Evolutionary conservation across 805 yeast genomes (phyloP).

Genomic region (Nakazawaea ambrosiae): DNA sequence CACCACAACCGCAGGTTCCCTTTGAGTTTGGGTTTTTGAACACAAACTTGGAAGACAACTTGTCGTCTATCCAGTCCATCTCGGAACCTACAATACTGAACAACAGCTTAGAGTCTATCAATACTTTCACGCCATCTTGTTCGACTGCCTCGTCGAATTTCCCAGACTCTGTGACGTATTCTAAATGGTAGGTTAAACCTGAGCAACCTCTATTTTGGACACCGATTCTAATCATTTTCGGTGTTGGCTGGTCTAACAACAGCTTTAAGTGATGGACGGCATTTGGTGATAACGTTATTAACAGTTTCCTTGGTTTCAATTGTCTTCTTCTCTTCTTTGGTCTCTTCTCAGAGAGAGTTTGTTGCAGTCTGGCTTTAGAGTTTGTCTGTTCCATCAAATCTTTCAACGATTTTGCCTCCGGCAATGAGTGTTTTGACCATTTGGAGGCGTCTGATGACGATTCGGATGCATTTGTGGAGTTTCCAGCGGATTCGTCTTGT

Average conservation of each 20-base stretch:
- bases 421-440: constrained; percentile 14
- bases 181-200: constrained; percentile 85
- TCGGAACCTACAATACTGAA: constrained; percentile 94
- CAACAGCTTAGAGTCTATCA: constrained; percentile 92
- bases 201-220: constrained; percentile 97
- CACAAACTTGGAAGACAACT: constrained; percentile 79
- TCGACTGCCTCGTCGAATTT: constrained; percentile 90
- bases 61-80: constrained; percentile 98
- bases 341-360: neutral
- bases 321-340: constrained; percentile 42
- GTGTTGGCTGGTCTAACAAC: constrained; percentile 73
- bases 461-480: too few species aligned
- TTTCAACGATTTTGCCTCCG: constrained; percentile 10
- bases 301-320: constrained; percentile 82
- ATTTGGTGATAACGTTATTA: constrained; percentile 68
- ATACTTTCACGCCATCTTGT: constrained; percentile 89
- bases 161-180: constrained; percentile 86
- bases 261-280: constrained; percentile 69
- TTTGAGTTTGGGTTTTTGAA: constrained; percentile 94
- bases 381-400: constrained; percentile 4
- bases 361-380: neutral
- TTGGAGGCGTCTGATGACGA: neutral
- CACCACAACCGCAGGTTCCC: constrained; percentile 99
- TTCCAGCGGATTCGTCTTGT: too few species aligned
- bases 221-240: constrained; percentile 84